Evolutionary conservation across 352 stramenopile species (phyloP), one percentile per base, ranked within the genome.

Genomic region (Elongisporangium anandrum): DNA sequence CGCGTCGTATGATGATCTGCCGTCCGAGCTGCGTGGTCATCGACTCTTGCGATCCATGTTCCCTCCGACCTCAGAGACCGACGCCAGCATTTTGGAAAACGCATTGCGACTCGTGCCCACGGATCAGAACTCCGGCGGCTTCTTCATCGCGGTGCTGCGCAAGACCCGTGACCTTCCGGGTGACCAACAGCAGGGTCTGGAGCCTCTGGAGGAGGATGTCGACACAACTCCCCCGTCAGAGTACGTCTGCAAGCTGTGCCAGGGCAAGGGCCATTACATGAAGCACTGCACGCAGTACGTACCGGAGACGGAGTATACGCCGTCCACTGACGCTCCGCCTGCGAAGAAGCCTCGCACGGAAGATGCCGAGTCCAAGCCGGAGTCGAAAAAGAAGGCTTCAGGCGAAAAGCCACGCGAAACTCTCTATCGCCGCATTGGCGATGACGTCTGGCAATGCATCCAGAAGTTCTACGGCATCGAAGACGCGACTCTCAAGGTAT

Each of bases 101-200:
- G 98, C 97, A 50, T 76, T 97, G 65, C 89, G 97, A 12, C 77
- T 99, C 21, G 84, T 99, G 48, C 98, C 98, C 1, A 98, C 98
- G 38, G 96, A 99, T 68, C 89, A 99, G 60, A 96, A 99, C 70
- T 98, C 96, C 5, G 97, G 97, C 39, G 98, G 97, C 4, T 99
- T 99, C 70, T 99, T 99, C 70, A 87, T 99, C 47, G 90, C 92
- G n/a, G 83, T 99, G 29, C 81, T 99, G 22, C 69, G 79, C 41
- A 98, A 98, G 58, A 61, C 72, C 34, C 59, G 59, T 3, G 65
- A 93, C 50, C 61, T 93, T 24, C 85, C 85, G 2, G 77, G 79
- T 10, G 70, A 71, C 16, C 65, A 75, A 3, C 81, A 92, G 59
- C 51, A 74, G 54, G 80, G 83, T 21, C 64, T 94, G 19, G 17